phyloP scores from a whole-genome alignment of 768 basidiomycete species.

The Heimioporus sp. region DNA sequence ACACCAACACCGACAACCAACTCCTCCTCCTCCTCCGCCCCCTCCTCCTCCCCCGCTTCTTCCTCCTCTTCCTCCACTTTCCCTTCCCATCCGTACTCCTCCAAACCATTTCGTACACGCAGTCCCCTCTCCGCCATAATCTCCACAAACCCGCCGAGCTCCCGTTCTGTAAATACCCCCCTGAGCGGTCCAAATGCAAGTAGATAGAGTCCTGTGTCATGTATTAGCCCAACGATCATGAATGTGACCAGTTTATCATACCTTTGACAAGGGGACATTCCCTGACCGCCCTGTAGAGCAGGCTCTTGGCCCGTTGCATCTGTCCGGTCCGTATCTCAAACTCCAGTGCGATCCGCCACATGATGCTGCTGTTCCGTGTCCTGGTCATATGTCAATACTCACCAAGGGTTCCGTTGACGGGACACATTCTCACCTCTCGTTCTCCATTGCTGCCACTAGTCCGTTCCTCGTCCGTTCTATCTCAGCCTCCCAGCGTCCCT shows the following conservation, averaged over 20 bases:
- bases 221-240: conserved; percentile 9
- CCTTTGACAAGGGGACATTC: conserved; percentile 80
- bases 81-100: conserved; percentile 36
- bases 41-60: conserved; percentile 29
- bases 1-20: conserved; percentile 14
- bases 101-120: conserved; percentile 59
- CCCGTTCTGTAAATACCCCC: conserved; percentile 53
- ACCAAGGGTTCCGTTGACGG: no score
- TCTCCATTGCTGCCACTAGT: conserved; percentile 58
- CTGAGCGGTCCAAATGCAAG: conserved; percentile 74
- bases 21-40: conserved; percentile 52
- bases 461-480: conserved; percentile 68
- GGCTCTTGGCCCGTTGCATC: conserved; percentile 60
- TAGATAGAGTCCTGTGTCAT: conserved; percentile 63
- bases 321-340: conserved; percentile 69
- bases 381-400: conserved; percentile 36
- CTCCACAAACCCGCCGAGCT: conserved; percentile 62
- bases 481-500: conserved; percentile 66
- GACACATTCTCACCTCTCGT: conserved; percentile 53
- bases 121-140: conserved; percentile 77
- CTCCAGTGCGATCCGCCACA: conserved; percentile 76
- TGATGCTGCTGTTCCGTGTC: conserved; percentile 58
- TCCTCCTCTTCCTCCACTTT: conserved; percentile 15
- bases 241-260: conserved; percentile 19
- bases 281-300: conserved; percentile 70